Evolutionary conservation across 768 basidiomycete genomes (phyloP), one percentile per base, ranked within the genome.

Genomic region (Amanita thiersii): DNA sequence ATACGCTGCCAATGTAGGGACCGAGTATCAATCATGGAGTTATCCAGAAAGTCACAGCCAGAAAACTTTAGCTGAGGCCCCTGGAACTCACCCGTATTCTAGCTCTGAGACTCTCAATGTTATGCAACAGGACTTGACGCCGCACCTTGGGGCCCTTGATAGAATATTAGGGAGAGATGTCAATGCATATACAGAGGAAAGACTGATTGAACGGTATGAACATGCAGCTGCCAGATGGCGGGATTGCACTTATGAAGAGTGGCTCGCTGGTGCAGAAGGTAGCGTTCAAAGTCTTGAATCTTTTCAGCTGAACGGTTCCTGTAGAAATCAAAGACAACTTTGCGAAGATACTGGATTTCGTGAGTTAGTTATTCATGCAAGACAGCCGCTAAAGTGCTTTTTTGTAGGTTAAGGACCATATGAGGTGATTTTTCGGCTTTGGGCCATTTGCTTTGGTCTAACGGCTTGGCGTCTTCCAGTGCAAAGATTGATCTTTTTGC

Each of bases 261-360:
- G 79, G 79, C 52, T 61, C 3, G 61, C 68, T 18, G 79, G 77
- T 4, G 72, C 69, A 1, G 64, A 75, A 36, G 73, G 77, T 77
- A n/a, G 26, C 36, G 52, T 39, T 14, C 25, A 24, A 12, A 14
- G 30, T 39, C 23, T 37, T 24, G 15, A 9, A 29, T 15, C 15
- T 24, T 36, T 24, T 2, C 11, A 32, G 7, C 31, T 41, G n/a
- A 29, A 5, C 18, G 37, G 23, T 14, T 41, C 24, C 31, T 36
- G 10, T 40, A 77, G 76, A 74, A 47, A 55, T 77, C 40, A 53
- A 60, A 3, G 48, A 49, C 10, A 60, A 62, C 21, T 77, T 69
- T 45, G 46, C 47, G 8, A 66, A 66, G 50, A 57, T 77, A 18
- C 52, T 78, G 23, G 73, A 77, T 44, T 66, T 69, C 30, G 76